phyloP scores from a whole-genome alignment of 2,329 filamentous ascomycete genomes.

The Corniculantispora saksenae region DNA sequence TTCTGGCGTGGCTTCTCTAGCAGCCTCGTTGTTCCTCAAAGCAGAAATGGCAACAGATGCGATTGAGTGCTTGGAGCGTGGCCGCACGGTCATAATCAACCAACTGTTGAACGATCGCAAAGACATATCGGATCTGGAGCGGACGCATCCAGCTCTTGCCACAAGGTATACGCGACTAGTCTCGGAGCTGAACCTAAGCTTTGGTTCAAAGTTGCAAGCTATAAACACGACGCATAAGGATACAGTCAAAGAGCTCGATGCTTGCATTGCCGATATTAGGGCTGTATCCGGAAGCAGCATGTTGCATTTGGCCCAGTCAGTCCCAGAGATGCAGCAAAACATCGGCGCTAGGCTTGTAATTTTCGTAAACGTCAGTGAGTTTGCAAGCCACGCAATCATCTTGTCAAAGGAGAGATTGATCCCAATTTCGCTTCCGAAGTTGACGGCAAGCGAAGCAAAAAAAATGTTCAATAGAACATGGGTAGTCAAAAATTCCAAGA shows the following conservation, averaged over 20 bases:
- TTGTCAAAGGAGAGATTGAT: conserved; percentile 4
- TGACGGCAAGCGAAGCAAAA: conserved; percentile 16
- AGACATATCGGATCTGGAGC: conserved; percentile 10
- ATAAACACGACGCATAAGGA: neutral
- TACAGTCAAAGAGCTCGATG: neutral
- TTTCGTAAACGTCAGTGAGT: conserved; percentile 17
- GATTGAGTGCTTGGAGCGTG: conserved; percentile 16
- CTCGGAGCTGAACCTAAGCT: conserved; percentile 13
- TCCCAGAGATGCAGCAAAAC: conserved; percentile 10
- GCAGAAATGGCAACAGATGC: conserved; percentile 9
- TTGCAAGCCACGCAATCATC: conserved; percentile 19
- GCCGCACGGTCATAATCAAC: conserved; percentile 18
- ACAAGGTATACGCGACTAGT: conserved; percentile 11
- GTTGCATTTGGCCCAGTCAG: conserved; percentile 9
- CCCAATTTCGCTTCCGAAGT: conserved; percentile 4
- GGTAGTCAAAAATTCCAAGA: neutral
- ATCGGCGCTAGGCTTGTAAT: conserved; percentile 7
- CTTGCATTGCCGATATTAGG: conserved; percentile 11
- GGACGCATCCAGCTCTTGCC: conserved; percentile 12
- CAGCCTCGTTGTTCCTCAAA: conserved; percentile 8
- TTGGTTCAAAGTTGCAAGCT: neutral
- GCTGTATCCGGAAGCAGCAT: neutral
- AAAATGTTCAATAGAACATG: conserved; percentile 9
- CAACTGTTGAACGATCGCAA: conserved; percentile 14
- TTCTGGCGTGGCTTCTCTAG: conserved; percentile 16